A percentile compares a stretch with the other conserved stretches of the same genome.
Conservation (phyloP, 2,329 filamentous ascomycete species). For the Fusarium transvaalense region DNA sequence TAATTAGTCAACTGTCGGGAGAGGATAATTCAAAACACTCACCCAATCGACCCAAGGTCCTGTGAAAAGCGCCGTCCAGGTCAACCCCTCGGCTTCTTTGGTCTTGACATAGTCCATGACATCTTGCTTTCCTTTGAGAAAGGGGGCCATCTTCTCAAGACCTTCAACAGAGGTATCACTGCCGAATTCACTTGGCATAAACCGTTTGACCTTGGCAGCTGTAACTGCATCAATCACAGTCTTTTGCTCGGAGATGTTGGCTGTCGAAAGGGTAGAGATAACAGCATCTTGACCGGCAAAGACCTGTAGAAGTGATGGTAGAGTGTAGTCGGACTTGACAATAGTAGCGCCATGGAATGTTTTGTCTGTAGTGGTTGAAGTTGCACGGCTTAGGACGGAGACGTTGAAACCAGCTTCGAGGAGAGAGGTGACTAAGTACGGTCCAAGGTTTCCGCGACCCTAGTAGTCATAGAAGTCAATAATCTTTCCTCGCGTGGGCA, state of each 20-base stretch:
- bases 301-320: rapidly evolving
- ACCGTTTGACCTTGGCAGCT: conserved; percentile 15
- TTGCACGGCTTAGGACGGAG: rapidly evolving
- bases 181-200: conserved; percentile 21
- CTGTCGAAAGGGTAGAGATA: conserved; percentile 12
- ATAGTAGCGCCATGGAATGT: neutral
- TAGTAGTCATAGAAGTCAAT: rapidly evolving
- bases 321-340: conserved; percentile 7
- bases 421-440: neutral
- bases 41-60: conserved; percentile 25
- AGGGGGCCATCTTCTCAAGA: conserved; percentile 7
- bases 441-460: conserved; percentile 18
- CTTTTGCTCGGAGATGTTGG: conserved; percentile 15
- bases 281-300: neutral
- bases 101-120: conserved; percentile 18
- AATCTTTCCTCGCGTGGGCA: rapidly evolving
- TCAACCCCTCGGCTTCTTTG: neutral
- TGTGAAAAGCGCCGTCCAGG: conserved; percentile 10
- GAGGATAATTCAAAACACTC: too few relatives aligned
- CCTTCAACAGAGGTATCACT: neutral
- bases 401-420: neutral
- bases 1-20: too few relatives aligned
- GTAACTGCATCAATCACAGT: conserved; percentile 6
- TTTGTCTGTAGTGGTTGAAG: rapidly evolving
- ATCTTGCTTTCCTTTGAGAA: conserved; percentile 5